Evolutionary conservation across 257 asterid species (phyloP), one percentile per base, ranked within the genome.

Genomic region (Rauvolfia tetraphylla): DNA sequence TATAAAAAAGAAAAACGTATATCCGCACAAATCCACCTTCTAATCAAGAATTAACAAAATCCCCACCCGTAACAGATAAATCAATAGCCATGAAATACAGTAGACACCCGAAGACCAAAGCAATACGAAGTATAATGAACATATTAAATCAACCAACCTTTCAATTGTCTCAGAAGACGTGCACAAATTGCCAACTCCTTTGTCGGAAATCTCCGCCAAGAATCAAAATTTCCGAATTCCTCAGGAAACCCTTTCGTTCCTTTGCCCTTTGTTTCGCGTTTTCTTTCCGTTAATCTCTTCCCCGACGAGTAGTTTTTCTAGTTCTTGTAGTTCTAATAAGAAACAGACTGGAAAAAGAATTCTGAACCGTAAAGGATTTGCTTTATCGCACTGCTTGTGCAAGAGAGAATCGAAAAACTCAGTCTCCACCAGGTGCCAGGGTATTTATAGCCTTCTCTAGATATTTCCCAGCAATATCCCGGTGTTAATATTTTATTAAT

Each of bases 391-490:
- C 3, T 25, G 11, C 13, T 7, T 27, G 58, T 15, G 2, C 6
- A 12, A 42, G 10, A 27, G 62, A 75, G 8, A 61, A 18, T 10
- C 76, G 31, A 27, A 58, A 58, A 62, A 14, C 57, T 33, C 27
- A 0, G 2, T 23, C 2, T 5, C 8, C 17, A 14, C 0, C 5
- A 29, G 33, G 49, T 61, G 48, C 41, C 0, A 14, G 61, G 48
- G 23, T 75, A 75, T 75, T 75, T 75, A 75, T 75, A 75, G 72
- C 61, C 44, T 61, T 61, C 61, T 48, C 34, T 29, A n/a, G 56
- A 75, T 75, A 63, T 63, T 59, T 41, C 59, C 18, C 10, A n/a
- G 41, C 42, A 23, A 66, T 66, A 66, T 66, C 48, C 20, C 3
- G 0, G 57, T 3, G 2, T 46, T 18, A 18, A 49, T 12, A 57